phyloP scores from a whole-genome alignment of 306 rosid genomes.

The Gleditsia sinensis region DNA sequence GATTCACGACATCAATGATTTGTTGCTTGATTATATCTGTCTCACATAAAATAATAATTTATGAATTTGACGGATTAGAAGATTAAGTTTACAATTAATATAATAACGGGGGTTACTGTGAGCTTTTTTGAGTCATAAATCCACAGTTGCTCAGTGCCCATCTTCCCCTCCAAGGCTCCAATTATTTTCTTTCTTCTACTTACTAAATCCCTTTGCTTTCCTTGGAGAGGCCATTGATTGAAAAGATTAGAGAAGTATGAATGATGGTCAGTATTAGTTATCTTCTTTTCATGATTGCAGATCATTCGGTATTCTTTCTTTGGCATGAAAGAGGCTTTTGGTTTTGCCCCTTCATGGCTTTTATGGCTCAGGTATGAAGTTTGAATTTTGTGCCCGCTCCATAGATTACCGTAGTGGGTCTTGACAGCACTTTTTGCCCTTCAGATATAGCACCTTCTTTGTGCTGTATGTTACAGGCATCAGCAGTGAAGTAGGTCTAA shows the following conservation, averaged over 20 bases:
- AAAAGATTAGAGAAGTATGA: not conserved
- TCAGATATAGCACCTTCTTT: slow-evolving; percentile 78
- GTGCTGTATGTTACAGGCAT: slow-evolving; percentile 69
- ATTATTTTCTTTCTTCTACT: too few relatives aligned
- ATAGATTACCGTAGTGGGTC: not conserved
- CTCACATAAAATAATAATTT: not conserved
- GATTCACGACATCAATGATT: not conserved
- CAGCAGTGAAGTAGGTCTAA: slow-evolving; percentile 73
- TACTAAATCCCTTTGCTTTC: not conserved
- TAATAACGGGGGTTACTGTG: not conserved
- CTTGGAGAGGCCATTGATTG: not conserved
- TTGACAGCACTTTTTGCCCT: slow-evolving; percentile 20
- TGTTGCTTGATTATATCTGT: not conserved
- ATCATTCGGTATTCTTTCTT: slow-evolving; percentile 77
- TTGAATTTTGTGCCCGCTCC: slow-evolving; percentile 1
- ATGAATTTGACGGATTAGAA: not conserved
- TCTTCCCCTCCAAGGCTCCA: not conserved
- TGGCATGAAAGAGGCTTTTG: slow-evolving; percentile 76
- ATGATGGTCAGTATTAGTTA: not conserved
- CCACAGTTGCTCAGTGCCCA: not conserved
- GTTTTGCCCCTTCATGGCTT: slow-evolving; percentile 81
- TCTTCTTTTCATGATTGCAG: slow-evolving; percentile 38
- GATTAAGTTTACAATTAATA: not conserved
- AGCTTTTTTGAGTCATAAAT: not conserved
- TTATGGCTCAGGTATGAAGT: slow-evolving; percentile 77